Evolutionary conservation across 139 green algal species (phyloP), one percentile per base, ranked within the genome.

Genomic region (Chlamydomonas schloesseri): DNA sequence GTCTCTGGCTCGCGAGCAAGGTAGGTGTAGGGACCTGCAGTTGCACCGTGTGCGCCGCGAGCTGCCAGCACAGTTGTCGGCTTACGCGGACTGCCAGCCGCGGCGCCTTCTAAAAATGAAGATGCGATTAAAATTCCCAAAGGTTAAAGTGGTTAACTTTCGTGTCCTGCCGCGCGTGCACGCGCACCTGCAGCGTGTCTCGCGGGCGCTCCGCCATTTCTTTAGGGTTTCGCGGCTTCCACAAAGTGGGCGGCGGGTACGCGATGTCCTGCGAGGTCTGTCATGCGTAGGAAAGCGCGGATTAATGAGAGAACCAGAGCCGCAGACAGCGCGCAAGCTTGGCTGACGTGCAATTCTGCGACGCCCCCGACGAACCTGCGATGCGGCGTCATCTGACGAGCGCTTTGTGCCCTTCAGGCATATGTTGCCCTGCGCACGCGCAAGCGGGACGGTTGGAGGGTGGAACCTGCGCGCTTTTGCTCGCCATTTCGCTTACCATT

Each of bases 141-240:
- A n/a, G n/a, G n/a, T n/a, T n/a, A n/a, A n/a, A n/a, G n/a, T n/a
- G n/a, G n/a, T n/a, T n/a, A n/a, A n/a, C n/a, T n/a, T n/a, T n/a
- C n/a, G n/a, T n/a, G n/a, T n/a, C n/a, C n/a, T n/a, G n/a, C n/a
- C n/a, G n/a, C n/a, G n/a, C 23, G 17, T 23, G 60, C 37, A 6
- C 8, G 9, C 50, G 68, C 37, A 55, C 76, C 76, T 83, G 76
- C 33, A 84, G 64, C 20, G 77, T 84, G 42, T 84, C 77, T 6
- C 77, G 42, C 17, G 77, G 77, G 34, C 77, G 36, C 64, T 4
- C 33, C 11, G 46, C 77, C 64, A 74, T 50, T 26, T 84, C 77
- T 64, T 84, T 84, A 67, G 64, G 77, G 77, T 84, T 84, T 29
- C 71, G 67, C n/a, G 34, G 29, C 9, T 46, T 29, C 77, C 77